A percentile compares a stretch with the other conserved stretches of the same genome.
Conservation (phyloP, 345 rosid genomes). For the Populus tremula region DNA sequence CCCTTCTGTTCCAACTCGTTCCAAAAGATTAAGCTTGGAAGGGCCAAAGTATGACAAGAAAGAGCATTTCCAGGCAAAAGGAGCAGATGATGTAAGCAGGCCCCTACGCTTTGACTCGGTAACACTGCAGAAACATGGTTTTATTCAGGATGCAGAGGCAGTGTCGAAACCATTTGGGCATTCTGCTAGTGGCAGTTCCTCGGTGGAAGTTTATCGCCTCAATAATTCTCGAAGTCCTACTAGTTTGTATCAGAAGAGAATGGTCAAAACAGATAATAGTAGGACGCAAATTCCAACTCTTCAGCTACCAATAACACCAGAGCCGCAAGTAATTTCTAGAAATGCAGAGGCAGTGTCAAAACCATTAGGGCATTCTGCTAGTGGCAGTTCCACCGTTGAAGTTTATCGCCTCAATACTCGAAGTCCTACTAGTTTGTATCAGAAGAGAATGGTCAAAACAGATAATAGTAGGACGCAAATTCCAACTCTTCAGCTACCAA, state of each 20-base stretch:
- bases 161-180: conserved; percentile 25
- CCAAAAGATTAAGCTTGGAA: conserved; percentile 64
- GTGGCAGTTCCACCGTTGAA: conserved; percentile 31
- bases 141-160: conserved; percentile 36
- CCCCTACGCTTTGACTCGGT: conserved; percentile 22
- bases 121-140: conserved; percentile 29
- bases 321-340: conserved; percentile 31
- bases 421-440: conserved; percentile 54
- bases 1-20: conserved; percentile 42
- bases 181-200: conserved; percentile 28
- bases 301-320: conserved; percentile 63
- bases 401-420: conserved; percentile 30
- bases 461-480: conserved; percentile 43
- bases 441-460: conserved; percentile 27
- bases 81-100: conserved; percentile 18
- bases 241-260: conserved; percentile 29
- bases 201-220: conserved; percentile 25
- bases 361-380: conserved; percentile 20
- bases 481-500: conserved; percentile 51
- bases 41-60: conserved; percentile 44
- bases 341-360: conserved; percentile 36
- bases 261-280: conserved; percentile 35
- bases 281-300: conserved; percentile 49
- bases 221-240: conserved; percentile 57
- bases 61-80: conserved; percentile 31